Percentiles rank a stretch among this genome's conserved stretches.
phyloP scores from a whole-genome alignment of 73 alveolate genomes.

The Paramecium sexaurelia region DNA sequence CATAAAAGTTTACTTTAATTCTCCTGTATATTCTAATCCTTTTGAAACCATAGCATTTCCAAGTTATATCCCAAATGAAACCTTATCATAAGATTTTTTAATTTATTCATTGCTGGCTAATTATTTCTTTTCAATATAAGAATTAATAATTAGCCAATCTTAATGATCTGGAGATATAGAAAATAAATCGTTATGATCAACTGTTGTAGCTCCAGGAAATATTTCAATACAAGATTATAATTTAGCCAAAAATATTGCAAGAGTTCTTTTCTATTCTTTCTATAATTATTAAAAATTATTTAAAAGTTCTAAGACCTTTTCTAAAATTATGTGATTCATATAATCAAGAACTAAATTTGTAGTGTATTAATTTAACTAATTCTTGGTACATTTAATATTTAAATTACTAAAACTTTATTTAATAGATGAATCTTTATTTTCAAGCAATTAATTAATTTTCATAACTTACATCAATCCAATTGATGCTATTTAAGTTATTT shows the following conservation, averaged over 20 bases:
- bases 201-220: slow-evolving; percentile 28
- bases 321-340: neutral
- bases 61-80: slow-evolving; percentile 26
- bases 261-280: neutral
- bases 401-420: neutral
- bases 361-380: neutral
- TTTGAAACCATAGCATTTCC: slow-evolving; percentile 64
- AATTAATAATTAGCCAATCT: neutral
- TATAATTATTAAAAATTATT: neutral
- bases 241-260: slow-evolving; percentile 8
- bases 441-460: neutral
- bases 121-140: neutral
- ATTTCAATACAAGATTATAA: slow-evolving; percentile 2
- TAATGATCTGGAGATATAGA: neutral
- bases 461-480: neutral
- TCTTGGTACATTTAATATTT: neutral
- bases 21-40: slow-evolving; percentile 43
- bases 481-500: neutral
- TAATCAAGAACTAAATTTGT: neutral
- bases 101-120: neutral
- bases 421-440: neutral
- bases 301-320: neutral
- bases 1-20: neutral
- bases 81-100: slow-evolving; percentile 14
- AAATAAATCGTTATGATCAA: slow-evolving; percentile 50